Evolutionary conservation across 306 rosid genomes (phyloP).

Genomic region (Citrullus colocynthis): DNA sequence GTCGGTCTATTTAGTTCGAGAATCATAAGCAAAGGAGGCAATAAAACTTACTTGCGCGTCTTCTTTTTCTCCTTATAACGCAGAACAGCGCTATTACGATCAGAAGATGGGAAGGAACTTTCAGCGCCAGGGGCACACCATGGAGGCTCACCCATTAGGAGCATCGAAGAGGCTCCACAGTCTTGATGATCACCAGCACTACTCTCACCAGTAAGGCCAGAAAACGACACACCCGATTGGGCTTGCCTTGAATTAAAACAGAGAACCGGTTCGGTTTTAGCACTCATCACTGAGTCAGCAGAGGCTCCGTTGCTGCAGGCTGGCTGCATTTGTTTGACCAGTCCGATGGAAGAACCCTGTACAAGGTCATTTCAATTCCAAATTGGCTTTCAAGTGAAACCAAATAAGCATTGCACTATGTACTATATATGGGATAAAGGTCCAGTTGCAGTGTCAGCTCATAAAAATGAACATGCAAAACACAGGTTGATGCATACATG

Average conservation of each 20-base stretch:
- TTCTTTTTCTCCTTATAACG: slow-evolving; percentile 94
- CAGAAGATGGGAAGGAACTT: slow-evolving; percentile 51
- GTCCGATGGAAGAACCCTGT: slow-evolving; percentile 54
- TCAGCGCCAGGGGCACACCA: slow-evolving; percentile 79
- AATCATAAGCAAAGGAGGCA: not conserved
- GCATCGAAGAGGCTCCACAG: slow-evolving; percentile 77
- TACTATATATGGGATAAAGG: not conserved
- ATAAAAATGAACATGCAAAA: not conserved
- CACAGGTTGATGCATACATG: not conserved
- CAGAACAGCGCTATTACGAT: slow-evolving; percentile 75
- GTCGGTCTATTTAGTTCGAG: not conserved
- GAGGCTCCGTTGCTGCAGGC: slow-evolving; percentile 71
- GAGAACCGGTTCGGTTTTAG: slow-evolving; percentile 69
- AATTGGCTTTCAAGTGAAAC: not conserved
- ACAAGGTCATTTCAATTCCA: slow-evolving; percentile 11
- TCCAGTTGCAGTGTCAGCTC: not conserved
- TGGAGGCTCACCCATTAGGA: slow-evolving; percentile 82
- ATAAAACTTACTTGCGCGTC: slow-evolving; percentile 57
- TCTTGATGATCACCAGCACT: slow-evolving; percentile 67
- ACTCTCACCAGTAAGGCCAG: slow-evolving; percentile 52
- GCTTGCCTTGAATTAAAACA: slow-evolving; percentile 41
- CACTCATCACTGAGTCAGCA: slow-evolving; percentile 63
- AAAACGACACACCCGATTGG: slow-evolving; percentile 68
- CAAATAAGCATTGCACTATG: not conserved
- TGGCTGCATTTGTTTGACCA: slow-evolving; percentile 39